Evolutionary conservation across 129 eudicot species (phyloP), one percentile per base, ranked within the genome.

Genomic region (Lonicera japonica): DNA sequence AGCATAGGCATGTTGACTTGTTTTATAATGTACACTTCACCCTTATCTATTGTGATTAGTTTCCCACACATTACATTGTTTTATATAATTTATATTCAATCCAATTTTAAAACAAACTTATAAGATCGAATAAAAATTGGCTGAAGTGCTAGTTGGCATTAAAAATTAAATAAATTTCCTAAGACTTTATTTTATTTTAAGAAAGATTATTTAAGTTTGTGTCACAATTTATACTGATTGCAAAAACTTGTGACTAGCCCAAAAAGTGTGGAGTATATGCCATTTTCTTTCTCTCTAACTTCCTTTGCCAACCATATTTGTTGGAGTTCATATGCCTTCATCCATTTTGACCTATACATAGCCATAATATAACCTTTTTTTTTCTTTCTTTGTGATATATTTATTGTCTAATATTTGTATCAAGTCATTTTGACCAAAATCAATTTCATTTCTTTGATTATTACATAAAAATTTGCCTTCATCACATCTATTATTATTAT

Each of bases 251-350:
- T 90, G 80, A 86, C 86, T 36, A 68, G 73, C 9, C 83, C 95
- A 25, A 90, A 77, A 70, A 90, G 97, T 43, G 87, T 90, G 19
- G 94, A 86, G 72, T 90, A 76, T 67, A 90, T 90, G 97, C 95
- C 97, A 8, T 78, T 90, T 69, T 70, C 77, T 11, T 72, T 86
- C 8, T 86, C 95, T 4, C 19, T 90, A 1, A 77, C 77, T 66
- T 77, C 85, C 21, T 90, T 90, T 62, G 80, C 79, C 8, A 90
- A 90, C 13, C 94, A 86, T 3, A 21, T 87, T 59, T 67, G 90
- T 4, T 90, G 97, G 97, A 82, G 83, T 19, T 34, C 77, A 0
- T 90, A 77, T 39, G 95, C 95, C 13, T 70, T 86, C 63, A 78
- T 79, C 13, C 78, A 80, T 0, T 73, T 90, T 10, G 95, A 90